Evolutionary conservation across 1,284 basidiomycete species (phyloP), one percentile per base, ranked within the genome.

Genomic region (Puccinia hordei): DNA sequence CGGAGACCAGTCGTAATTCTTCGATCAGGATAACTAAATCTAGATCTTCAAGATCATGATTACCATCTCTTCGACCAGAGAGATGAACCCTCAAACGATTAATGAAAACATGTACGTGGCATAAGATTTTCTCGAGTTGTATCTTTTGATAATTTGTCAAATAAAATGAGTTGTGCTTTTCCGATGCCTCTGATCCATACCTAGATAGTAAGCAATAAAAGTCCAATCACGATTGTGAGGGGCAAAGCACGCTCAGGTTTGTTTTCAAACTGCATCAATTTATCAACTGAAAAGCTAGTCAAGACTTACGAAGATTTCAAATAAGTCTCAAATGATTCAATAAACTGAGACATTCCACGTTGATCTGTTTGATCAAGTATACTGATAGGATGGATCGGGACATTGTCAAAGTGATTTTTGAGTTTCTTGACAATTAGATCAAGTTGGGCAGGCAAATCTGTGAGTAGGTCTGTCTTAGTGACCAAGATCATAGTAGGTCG

Each of bases 21-120:
- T 79, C 76, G 51, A 71, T 72, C 41, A 66, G 46, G 33, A 79
- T 71, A 17, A 63, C 65, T 41, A 79, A n/a, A 79, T 79, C 75
- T 1, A 63, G 30, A 17, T 33, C 30, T 53, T 69, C 66, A 5
- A 49, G 38, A 6, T 24, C 4, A 12, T 69, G 41, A 17, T 51
- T 17, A 5, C 44, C 27, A 24, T 76, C 73, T 17, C 63, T 35
- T 4, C 49, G 12, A 9, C 41, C 24, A 69, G 66, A 51, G 41
- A 44, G 44, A 69, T 71, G 35, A 19, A 13, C 13, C n/a, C 13
- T 24, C 57, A 61, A 49, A 30, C 55, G 38, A 35, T 41, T n/a
- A 38, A 61, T 35, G 30, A 79, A 79, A 15, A 2, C 19, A 19
- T 79, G 15, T 17, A 79, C 38, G 57, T 79, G 68, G 5, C 27